Percentiles rank a stretch among this genome's conserved stretches.
phyloP scores from a whole-genome alignment of 345 rosid genomes.

The Pseudoturritis turrita region DNA sequence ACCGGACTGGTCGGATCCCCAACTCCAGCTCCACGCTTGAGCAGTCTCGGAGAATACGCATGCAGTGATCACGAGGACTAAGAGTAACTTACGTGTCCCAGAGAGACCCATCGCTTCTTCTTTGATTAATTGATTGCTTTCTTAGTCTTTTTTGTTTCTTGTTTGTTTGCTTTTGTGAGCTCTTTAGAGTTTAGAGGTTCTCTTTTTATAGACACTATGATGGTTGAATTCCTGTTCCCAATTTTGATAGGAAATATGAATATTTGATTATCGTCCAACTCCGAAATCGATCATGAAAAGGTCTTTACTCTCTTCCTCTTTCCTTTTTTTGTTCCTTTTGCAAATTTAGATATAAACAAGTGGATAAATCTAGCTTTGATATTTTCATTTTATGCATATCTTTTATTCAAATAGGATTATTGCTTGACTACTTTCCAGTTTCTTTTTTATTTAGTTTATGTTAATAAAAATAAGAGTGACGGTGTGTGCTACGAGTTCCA shows the following conservation, averaged over 20 bases:
- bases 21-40: conserved; percentile 16
- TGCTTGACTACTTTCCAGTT: too few relatives aligned
- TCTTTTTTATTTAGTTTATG: too few relatives aligned
- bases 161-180: neutral
- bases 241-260: neutral
- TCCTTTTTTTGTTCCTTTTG: too few relatives aligned
- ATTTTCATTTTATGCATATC: too few relatives aligned
- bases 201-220: neutral
- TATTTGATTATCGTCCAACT: neutral
- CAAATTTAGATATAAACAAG: too few relatives aligned
- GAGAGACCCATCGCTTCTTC: neutral
- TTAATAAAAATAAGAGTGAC: too few relatives aligned
- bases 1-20: neutral
- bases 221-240: neutral
- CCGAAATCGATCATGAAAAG: neutral
- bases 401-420: too few relatives aligned
- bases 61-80: neutral
- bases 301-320: too few relatives aligned
- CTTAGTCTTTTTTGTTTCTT: too few relatives aligned
- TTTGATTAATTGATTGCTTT: neutral
- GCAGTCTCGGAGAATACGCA: neutral
- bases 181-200: neutral
- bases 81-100: neutral
- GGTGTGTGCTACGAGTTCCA: too few relatives aligned
- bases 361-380: too few relatives aligned